Evolutionary conservation across 2,329 filamentous ascomycete genomes (phyloP), one percentile per base, ranked within the genome.

Genomic region (Lomentospora prolificans): DNA sequence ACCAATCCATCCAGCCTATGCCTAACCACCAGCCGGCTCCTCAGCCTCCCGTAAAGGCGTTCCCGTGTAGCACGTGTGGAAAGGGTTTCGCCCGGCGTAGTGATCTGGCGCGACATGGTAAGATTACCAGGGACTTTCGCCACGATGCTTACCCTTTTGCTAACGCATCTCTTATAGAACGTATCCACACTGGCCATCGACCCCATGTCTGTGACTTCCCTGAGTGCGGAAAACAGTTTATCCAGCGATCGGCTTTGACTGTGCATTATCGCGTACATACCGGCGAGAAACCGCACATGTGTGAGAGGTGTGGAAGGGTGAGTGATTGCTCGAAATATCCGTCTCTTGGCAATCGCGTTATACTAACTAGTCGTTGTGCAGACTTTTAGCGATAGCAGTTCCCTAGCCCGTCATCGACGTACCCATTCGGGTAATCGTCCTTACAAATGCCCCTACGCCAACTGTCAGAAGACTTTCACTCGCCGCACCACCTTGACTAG

Each of bases 401-500:
- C 92, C 17, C 77, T 99, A 22, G 94, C 94, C 12, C 82, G 94
- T 56, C 94, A 99, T 72, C 85, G 94, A 58, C 84, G 94, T 61
- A 97, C 96, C 58, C 94, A 99, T 68, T 95, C 90, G 3, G 94
- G 94, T 58, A 96, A 94, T 72, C 81, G 94, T 52, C 94, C 94
- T 1, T 99, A 97, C 76, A 96, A 96, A 70, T 99, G 94, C 72
- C 91, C 91, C 1, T 97, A 94, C 64, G 91, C 90, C 58, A 91
- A 96, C 69, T 99, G 94, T 70, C 91, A 97, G 67, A 97, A 97
- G 79, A 97, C 92, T 0, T 99, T 99, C 66, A 99, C 94, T 8
- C 86, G 94, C 57, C 87, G 92, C 61, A 97, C 94, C 1, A 97
- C 94, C 2, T 76, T 99, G 59, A 99, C 92, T 2, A 84, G 94